Evolutionary conservation across 2,329 filamentous ascomycete species (phyloP), one percentile per base, ranked within the genome.

Genomic region (Grosmannia serpens): DNA sequence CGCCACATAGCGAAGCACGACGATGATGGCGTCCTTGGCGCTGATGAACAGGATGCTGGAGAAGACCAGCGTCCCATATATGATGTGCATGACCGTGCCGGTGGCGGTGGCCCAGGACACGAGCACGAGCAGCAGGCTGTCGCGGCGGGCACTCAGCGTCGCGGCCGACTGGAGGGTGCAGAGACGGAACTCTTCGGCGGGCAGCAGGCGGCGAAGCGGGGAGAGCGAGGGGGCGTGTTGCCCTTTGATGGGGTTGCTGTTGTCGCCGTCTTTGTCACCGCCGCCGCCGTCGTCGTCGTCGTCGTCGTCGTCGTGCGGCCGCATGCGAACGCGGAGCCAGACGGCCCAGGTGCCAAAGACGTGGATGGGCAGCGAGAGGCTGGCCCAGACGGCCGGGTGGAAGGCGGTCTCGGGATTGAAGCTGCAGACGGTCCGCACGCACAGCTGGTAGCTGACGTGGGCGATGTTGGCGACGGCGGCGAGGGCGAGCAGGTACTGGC

Each of bases 381-480:
- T 27, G 20, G 50, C 29, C 50, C 50, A 53, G 26, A 53, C 13
- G 13, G 27, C 50, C 17, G 50, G 50, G 29, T 53, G 50, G 50
- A 53, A 53, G 2, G 3, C 5, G 20, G 20, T 64, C 47, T 69
- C 44, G 17, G 54, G 41, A 27, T 56, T 33, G 54, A 56, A 56
- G 54, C 54, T 49, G 44, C 27, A 52, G 22, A 67, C 65, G 17
- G 62, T 27, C 38, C 69, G 65, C 1, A 68, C 7, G 50, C 50
- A 20, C 7, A 53, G 50, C 29, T 53, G 47, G 54, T 61, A 53
- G 29, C 50, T n/a, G 50, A 53, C 8, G 62, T 78, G 81, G 55
- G 82, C 84, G 63, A 90, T 68, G 55, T 81, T 79, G 33, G 87
- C 64, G 1, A 91, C 69, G 0, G 81, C 86, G 0, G 85, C 82